phyloP scores from a whole-genome alignment of 2,329 filamentous ascomycete species.

The Malbranchea zuffiana region DNA sequence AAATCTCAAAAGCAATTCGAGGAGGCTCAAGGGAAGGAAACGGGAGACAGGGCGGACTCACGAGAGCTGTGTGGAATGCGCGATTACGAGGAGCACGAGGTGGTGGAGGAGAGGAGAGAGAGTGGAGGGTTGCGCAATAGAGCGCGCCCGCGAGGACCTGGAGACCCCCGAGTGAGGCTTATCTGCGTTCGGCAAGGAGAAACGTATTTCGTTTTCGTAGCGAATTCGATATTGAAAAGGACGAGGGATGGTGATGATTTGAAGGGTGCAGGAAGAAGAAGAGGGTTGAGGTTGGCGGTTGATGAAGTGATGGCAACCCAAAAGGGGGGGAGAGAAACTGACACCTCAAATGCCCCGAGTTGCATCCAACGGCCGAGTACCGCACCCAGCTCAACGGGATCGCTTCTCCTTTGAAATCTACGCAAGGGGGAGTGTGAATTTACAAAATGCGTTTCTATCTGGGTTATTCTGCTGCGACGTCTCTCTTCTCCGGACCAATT shows the following conservation, averaged over 20 bases:
- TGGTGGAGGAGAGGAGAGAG: conserved; percentile 6
- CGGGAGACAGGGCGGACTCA: neutral
- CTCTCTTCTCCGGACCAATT: too few relatives aligned
- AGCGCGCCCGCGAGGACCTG: conserved; percentile 14
- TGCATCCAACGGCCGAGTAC: neutral
- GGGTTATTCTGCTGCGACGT: too few relatives aligned
- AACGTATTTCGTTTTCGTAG: too few relatives aligned
- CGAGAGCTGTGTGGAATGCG: conserved; percentile 1
- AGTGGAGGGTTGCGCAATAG: conserved; percentile 7
- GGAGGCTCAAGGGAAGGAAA: neutral
- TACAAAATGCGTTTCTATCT: too few relatives aligned
- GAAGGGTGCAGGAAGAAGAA: conserved; percentile 5
- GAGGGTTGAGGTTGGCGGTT: conserved; percentile 1
- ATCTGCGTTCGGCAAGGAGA: conserved; percentile 8
- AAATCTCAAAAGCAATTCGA: too few relatives aligned
- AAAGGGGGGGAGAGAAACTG: conserved; percentile 8
- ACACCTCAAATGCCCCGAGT: conserved; percentile 5
- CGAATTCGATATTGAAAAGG: too few relatives aligned
- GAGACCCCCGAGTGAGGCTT: conserved; percentile 12
- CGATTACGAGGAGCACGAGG: neutral
- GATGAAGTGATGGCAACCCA: conserved; percentile 1
- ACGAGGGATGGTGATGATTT: conserved; percentile 6
- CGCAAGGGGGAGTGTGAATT: too few relatives aligned
- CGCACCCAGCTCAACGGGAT: neutral
- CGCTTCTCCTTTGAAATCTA: neutral